Evolutionary conservation across 805 yeast species (phyloP), one percentile per base, ranked within the genome.

Genomic region (Sugiyamaella americana): DNA sequence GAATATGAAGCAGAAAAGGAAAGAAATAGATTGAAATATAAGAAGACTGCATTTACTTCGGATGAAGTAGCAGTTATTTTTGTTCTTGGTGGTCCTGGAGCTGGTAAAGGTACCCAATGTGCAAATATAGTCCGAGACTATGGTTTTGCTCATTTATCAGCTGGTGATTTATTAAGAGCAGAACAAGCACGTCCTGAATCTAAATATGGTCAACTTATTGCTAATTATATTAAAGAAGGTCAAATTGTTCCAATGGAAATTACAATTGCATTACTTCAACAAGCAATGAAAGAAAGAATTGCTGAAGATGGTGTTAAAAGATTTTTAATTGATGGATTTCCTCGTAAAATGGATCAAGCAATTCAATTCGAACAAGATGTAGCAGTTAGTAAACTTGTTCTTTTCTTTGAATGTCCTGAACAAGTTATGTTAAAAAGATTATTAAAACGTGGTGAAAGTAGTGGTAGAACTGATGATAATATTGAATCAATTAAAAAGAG

Each of bases 301-400:
- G 30, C 51, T 40, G 59, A 71, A n/a, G 82, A 84, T 13, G 71
- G 73, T 8, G 67, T 67, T 20, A 73, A 72, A 44, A 79, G 79
- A 56, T 91, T 89, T 64, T 70, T 91, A 58, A 80, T 91, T 44
- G 98, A 91, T 64, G 98, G 98, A 0, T 91, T 93, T 76, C 98
- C 98, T 41, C 78, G 98, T 64, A 87, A 89, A 64, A 91, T 93
- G 97, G 98, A 93, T 67, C 98, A 91, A 71, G 98, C 98, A 0
- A 50, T 84, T 36, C 84, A 91, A n/a, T 91, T 91, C 63, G 98
- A 91, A 68, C 79, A 84, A 71, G 78, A 61, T 64, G 67, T 70
- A 13, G 70, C 68, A 3, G 64, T 45, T 10, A 46, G 55, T 36
- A 60, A 61, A 49, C 64, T 68, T 50, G 65, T 70, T 5, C 59